Evolutionary conservation across 108 stramenopile species (phyloP), one percentile per base, ranked within the genome.

Genomic region (Cyclotella kingstonii): DNA sequence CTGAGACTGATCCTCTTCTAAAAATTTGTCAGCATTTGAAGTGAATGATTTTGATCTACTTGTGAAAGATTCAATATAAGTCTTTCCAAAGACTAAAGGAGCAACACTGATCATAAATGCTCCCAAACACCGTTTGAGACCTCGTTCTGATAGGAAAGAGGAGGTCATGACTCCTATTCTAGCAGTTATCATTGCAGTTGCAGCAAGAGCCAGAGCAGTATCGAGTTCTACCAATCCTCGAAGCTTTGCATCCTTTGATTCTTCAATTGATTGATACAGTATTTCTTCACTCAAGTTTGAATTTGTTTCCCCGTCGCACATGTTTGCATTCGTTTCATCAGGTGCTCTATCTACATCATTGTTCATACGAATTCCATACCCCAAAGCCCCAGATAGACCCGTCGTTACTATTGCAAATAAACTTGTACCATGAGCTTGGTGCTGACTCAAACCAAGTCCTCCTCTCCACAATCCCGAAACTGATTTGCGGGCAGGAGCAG

Each of bases 391-490:
- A 7, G 93, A 92, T 26, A 88, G 30, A 2, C 96, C 94, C 15
- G 96, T 96, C 0, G 91, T 83, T 10, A 85, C 78, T 0, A 96
- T 91, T 7, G 94, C 94, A 61, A 93, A 93, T 15, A 96, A 50
- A 3, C 85, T 87, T 1, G 94, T 96, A 0, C 87, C 96, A 70
- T 95, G 94, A 6, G 96, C 96, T 64, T 85, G 81, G 77, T 96
- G 96, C 54, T 95, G 94, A 11, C 78, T 65, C 40, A 96, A 63
- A 31, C 83, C 47, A 7, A 93, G 68, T 31, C 73, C 73, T 11
- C 73, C 45, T 30, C 33, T 43, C 58, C 29, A 41, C 39, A 12
- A 21, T 26, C 39, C 5, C 25, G 5, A 31, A 48, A 17, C 8
- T 11, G 31, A 33, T 38, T 4, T 30, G 8, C 7, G 11, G 0